Conservation (phyloP, 169 alveolate species). For the Blepharisma undulans region DNA sequence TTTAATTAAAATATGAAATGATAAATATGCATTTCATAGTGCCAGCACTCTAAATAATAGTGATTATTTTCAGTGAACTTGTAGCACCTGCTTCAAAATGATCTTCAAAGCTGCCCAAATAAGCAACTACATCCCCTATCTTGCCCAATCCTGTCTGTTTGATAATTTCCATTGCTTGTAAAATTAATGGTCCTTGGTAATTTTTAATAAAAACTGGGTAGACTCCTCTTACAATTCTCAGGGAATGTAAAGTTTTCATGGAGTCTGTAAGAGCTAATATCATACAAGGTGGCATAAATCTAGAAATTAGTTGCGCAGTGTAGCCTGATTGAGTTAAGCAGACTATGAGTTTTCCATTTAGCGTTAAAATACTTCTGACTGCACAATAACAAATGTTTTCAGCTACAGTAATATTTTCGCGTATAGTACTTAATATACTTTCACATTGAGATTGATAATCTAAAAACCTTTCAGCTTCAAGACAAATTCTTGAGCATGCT, state of each 20-base stretch:
- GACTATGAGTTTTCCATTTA: constrained; percentile 89
- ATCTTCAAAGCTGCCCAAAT: not conserved
- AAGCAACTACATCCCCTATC: constrained; percentile 8
- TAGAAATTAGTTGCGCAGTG: constrained; percentile 95
- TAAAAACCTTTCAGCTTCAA: constrained; percentile 88
- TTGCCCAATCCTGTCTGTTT: not conserved
- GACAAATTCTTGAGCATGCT: constrained; percentile 86
- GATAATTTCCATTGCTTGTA: not conserved
- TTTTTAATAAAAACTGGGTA: constrained; percentile 12
- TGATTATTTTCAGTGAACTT: constrained; percentile 17
- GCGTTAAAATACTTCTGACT: constrained; percentile 88
- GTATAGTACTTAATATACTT: not conserved
- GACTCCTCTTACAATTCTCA: constrained; percentile 36
- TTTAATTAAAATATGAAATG: not conserved
- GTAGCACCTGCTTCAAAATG: not conserved
- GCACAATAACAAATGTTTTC: constrained; percentile 91
- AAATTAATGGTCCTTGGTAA: not conserved
- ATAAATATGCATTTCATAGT: not conserved
- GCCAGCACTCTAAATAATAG: not conserved
- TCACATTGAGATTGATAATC: constrained; percentile 63
- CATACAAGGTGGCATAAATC: constrained; percentile 93
- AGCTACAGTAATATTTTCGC: constrained; percentile 45
- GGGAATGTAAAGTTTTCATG: not conserved
- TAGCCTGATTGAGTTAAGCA: constrained; percentile 96
- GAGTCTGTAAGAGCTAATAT: constrained; percentile 83